These are phyloP conservation scores for Tuber melanosporum DNA, from an alignment of 495 filamentous ascomycete species.

Conservation along the genomic window DNA sequence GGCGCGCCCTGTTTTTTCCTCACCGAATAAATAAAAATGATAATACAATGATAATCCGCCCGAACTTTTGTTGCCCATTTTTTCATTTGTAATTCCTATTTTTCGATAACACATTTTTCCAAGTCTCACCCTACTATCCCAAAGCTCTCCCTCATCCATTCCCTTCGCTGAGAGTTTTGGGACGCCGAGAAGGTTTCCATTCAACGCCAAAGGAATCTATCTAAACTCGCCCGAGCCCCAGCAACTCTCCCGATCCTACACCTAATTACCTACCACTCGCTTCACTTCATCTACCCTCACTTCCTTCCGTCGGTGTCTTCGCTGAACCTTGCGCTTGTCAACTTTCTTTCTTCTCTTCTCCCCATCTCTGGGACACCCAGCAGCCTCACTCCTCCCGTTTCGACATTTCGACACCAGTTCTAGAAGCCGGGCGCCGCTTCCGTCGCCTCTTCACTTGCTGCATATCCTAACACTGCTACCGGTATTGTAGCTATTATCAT, in stretches of 20 bases:
- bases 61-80: not conserved
- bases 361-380: not conserved
- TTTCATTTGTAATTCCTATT: not conserved
- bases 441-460: not conserved
- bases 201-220: not conserved
- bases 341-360: not conserved
- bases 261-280: not conserved
- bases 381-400: not conserved
- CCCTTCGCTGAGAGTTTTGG: not conserved
- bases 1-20: conserved; percentile 29
- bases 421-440: not conserved
- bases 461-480: not conserved
- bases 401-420: not conserved
- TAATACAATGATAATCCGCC: not conserved
- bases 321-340: not conserved
- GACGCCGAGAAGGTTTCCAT: not conserved
- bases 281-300: not conserved
- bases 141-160: not conserved
- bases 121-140: not conserved
- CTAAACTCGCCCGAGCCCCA: not conserved
- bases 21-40: not conserved
- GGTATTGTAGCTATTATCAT: not conserved
- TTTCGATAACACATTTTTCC: not conserved
- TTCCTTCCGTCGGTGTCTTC: not conserved
- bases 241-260: not conserved